These are phyloP conservation scores for Beauveria bassiana DNA, from an alignment of 2,329 filamentous ascomycete genomes.

Conservation along the genomic window DNA sequence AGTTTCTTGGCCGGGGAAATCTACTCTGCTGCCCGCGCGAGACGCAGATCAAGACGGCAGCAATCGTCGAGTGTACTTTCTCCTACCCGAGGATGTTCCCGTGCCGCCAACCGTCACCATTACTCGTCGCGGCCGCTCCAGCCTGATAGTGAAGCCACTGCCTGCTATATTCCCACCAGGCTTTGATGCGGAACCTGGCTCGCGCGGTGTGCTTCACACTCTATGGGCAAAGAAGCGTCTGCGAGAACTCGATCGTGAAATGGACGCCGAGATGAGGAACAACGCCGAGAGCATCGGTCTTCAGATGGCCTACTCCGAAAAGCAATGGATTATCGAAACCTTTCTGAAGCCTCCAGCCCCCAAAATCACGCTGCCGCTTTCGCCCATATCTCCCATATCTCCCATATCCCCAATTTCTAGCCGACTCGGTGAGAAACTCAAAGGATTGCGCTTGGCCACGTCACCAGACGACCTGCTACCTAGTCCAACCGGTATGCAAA, in stretches of 20 bases:
- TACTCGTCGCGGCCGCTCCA: constrained; percentile 31
- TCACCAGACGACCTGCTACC: constrained; percentile 56
- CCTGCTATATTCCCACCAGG: constrained; percentile 80
- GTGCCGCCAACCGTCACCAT: constrained; percentile 69
- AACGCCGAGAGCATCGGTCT: constrained; percentile 78
- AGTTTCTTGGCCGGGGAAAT: constrained; percentile 78
- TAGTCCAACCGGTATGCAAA: constrained; percentile 41
- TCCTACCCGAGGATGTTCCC: constrained; percentile 63
- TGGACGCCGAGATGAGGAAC: constrained; percentile 60
- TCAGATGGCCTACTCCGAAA: constrained; percentile 77
- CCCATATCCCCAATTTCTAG: constrained; percentile 58
- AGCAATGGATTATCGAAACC: constrained; percentile 75
- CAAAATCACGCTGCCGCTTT: constrained; percentile 32
- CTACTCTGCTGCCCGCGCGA: constrained; percentile 58
- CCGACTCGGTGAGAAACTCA: constrained; percentile 70
- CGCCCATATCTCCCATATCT: constrained; percentile 58
- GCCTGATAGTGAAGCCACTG: constrained; percentile 63
- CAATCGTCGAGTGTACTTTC: constrained; percentile 65
- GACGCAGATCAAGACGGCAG: constrained; percentile 25
- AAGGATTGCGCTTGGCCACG: constrained; percentile 70
- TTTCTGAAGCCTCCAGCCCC: constrained; percentile 39
- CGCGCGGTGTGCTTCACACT: constrained; percentile 78
- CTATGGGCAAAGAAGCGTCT: constrained; percentile 83
- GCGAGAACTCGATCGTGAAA: constrained; percentile 67
- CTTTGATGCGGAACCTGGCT: constrained; percentile 62